Base-by-base conservation (phyloP, 1,139 yeast species). In the Kurtzmaniella natalensis region DNA sequence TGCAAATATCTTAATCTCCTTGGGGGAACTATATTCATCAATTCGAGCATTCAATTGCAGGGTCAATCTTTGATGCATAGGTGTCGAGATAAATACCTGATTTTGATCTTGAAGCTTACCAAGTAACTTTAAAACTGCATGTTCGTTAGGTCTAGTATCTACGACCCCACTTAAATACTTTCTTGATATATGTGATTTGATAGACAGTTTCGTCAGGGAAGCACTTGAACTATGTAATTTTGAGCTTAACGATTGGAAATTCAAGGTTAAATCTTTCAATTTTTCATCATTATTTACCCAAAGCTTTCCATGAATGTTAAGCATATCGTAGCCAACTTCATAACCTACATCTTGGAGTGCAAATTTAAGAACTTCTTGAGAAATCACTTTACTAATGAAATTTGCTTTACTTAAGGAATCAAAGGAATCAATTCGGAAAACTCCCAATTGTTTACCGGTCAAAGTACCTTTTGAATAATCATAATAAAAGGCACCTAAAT, bases 401-500 rank as follows among this genome's bases (percentile, higher is more conserved):
- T 78, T 78, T 9, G 84, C 76, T 41, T 81, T 78, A 37, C 70
- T 76, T 36, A 79, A 62, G n/a, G 84, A 76, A 47, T 79, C 81
- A 41, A 81, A 71, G 0, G 87, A 77, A 45, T 79, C 79, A 7
- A 80, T 67, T 41, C 87, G 51, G 42, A 82, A 73, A 0, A 77
- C 76, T 10, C 92, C 94, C 26, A 78, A 59, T 51, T 82, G 94
- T 45, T 78, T 78, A 1, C 84, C 85, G 25, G 73, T 64, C 47
- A 66, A 77, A 2, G 67, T 62, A 18, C 67, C 62, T 36, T 67
- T 61, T 15, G 53, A 50, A 28, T 61, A 55, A 49, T 78, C 84
- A 46, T 69, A 78, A 37, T 81, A 79, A 39, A 76, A 70, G 0
- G 88, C 85, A 7, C 86, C 87, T 50, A 71, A 77, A 29, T 78